Evolutionary conservation across 2,329 filamentous ascomycete species (phyloP), one percentile per base, ranked within the genome.

Genomic region (Cyphellophora europaea): DNA sequence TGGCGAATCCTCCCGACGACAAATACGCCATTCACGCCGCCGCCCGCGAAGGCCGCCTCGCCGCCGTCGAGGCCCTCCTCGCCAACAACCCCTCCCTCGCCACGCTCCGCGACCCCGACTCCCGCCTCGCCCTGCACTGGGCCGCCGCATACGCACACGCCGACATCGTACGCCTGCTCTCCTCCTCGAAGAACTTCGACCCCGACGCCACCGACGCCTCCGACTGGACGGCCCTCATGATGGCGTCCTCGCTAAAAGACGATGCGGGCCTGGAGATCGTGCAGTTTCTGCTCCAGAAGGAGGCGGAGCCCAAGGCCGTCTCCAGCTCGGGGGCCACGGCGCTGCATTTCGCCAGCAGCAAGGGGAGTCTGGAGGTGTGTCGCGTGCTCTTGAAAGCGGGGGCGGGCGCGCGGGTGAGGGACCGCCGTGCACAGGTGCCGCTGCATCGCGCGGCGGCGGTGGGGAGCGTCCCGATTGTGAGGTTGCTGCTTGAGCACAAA

Each of bases 101-200:
- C 16, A 69, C 65, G 38, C 76, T 78, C 51, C 67, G 65, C 52
- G 91, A 98, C 52, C 80, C 84, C 32, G 91, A 98, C 57, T 85
- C 86, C 11, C 83, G 91, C 29, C 74, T 94, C 23, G 80, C 91
- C 2, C 77, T 96, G 38, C 91, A 98, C 67, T 98, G 91, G 91
- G 89, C 91, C 0, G 76, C 78, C 2, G 91, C 88, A 14, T 82
- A 83, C 58, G 93, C 91, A 55, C 79, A 77, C 47, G 61, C 80
- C 5, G 72, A 79, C 15, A 86, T 95, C 40, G 77, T 84, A 12
- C 68, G 81, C 32, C 34, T 48, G 10, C 56, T 89, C 13, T 67
- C 96, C 8, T 42, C 42, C 10, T 40, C 40, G 3, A 45, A 36
- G 13, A 35, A 37, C 35, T 51, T 51, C 40, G 48, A 51, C 23